These are phyloP conservation scores for Apostasia ramifera DNA, from an alignment of 106 monocot genomes.

Conservation along the genomic window DNA sequence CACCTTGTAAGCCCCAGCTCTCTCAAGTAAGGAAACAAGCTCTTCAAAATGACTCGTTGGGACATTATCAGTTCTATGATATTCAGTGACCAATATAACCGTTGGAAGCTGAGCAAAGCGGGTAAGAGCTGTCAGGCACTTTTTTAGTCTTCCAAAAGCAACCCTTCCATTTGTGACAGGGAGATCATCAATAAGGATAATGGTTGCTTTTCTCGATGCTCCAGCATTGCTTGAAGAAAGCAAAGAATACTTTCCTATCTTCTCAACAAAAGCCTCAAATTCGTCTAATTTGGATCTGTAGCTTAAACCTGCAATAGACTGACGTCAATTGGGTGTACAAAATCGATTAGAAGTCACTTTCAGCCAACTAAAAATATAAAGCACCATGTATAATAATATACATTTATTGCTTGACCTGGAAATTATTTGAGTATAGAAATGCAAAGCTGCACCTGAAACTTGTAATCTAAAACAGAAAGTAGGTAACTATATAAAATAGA, in stretches of 20 bases:
- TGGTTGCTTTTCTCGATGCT: conserved; percentile 39
- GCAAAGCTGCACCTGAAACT: not conserved
- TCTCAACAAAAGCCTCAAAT: conserved; percentile 75
- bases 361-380: not conserved
- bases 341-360: not conserved
- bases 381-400: not conserved
- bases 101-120: conserved; percentile 59
- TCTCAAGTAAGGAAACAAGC: conserved; percentile 52
- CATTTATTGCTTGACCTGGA: no score
- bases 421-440: not conserved
- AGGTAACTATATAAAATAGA: not conserved
- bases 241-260: conserved; percentile 68
- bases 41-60: conserved; percentile 39
- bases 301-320: conserved; percentile 39
- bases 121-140: conserved; percentile 58
- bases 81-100: conserved; percentile 75
- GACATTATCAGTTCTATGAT: conserved; percentile 51
- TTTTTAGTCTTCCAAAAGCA: conserved; percentile 62
- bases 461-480: not conserved
- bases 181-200: conserved; percentile 91
- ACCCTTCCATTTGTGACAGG: conserved; percentile 74
- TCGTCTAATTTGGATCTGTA: conserved; percentile 96
- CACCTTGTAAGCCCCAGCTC: conserved; percentile 88
- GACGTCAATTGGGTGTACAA: conserved; percentile 1
- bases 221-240: conserved; percentile 27